These are phyloP conservation scores for Stropharia rugosoannulata DNA, from an alignment of 768 basidiomycete species.

Conservation along the genomic window DNA sequence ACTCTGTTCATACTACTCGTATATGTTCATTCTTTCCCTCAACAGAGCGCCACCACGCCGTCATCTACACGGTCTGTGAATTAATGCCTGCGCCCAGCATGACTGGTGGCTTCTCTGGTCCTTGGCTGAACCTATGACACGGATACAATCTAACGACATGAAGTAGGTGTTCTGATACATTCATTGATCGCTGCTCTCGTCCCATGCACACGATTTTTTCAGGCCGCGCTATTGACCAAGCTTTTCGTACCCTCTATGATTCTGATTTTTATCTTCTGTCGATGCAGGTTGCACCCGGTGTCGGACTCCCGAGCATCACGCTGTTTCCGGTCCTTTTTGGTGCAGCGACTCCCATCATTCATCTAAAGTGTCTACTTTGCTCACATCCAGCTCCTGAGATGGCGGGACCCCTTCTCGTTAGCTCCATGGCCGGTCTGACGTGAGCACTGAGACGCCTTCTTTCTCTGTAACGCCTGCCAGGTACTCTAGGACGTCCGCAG, in stretches of 20 bases:
- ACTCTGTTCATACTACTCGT: not conserved
- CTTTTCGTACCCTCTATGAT: no score
- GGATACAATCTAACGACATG: no score
- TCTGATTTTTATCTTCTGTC: not conserved
- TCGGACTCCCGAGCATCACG: conserved; percentile 3
- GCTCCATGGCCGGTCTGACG: not conserved
- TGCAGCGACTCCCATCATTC: conserved; percentile 2
- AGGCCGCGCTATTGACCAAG: no score
- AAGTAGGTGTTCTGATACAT: no score
- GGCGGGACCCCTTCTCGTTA: not conserved
- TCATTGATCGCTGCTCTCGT: no score
- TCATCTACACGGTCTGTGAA: no score
- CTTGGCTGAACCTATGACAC: no score
- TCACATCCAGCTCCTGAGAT: not conserved
- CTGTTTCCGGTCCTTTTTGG: conserved; percentile 5
- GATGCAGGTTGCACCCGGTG: conserved; percentile 2
- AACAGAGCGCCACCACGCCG: not conserved
- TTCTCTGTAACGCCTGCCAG: no score
- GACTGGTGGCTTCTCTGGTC: no score
- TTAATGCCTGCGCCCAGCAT: no score
- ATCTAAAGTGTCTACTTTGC: not conserved
- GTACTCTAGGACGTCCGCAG: no score
- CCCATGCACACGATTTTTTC: no score
- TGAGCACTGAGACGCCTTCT: not conserved
- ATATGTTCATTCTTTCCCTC: not conserved